Evolutionary conservation across 202 grass and related monocot species (phyloP).

Genomic region (Zizania palustris): DNA sequence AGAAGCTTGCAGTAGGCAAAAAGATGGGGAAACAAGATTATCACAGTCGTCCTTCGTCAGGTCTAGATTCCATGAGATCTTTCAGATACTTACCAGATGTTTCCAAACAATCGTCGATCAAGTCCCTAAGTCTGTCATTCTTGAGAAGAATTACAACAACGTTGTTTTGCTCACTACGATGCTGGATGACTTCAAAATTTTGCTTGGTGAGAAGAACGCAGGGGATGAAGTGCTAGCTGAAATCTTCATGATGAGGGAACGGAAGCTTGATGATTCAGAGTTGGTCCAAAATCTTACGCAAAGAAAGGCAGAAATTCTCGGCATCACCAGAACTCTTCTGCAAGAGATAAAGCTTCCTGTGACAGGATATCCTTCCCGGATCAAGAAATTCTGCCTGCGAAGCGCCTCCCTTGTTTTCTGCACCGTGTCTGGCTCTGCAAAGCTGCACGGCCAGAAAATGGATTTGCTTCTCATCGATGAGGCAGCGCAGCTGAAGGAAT

Average conservation of each 20-base stretch:
- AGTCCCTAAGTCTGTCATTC: constrained; percentile 40
- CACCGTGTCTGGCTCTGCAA: constrained; percentile 58
- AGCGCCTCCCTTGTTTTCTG: constrained; percentile 58
- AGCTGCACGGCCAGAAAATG: constrained; percentile 37
- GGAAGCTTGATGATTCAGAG: background rate
- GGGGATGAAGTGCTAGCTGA: background rate
- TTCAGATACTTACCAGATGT: constrained; percentile 23
- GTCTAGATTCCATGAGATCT: constrained; percentile 41
- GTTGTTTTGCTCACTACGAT: constrained; percentile 44
- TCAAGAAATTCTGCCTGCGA: constrained; percentile 49
- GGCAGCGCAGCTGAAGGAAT: constrained; percentile 77
- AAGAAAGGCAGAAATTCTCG: constrained; percentile 41
- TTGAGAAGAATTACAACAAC: constrained; percentile 35
- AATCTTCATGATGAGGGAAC: constrained; percentile 29
- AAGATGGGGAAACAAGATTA: background rate
- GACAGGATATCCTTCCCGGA: background rate
- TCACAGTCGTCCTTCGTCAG: constrained; percentile 42
- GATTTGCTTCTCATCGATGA: constrained; percentile 85
- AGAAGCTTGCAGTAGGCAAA: background rate
- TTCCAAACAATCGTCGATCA: constrained; percentile 50
- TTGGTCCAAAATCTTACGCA: constrained; percentile 2
- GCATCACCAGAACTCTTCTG: constrained; percentile 28
- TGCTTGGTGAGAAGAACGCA: constrained; percentile 11
- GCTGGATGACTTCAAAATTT: constrained; percentile 43
- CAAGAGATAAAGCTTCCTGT: constrained; percentile 39